A percentile compares a stretch with the other conserved stretches of the same genome.
Conservation (phyloP, 805 yeast species). For the Wickerhamomyces rabaulensis region DNA sequence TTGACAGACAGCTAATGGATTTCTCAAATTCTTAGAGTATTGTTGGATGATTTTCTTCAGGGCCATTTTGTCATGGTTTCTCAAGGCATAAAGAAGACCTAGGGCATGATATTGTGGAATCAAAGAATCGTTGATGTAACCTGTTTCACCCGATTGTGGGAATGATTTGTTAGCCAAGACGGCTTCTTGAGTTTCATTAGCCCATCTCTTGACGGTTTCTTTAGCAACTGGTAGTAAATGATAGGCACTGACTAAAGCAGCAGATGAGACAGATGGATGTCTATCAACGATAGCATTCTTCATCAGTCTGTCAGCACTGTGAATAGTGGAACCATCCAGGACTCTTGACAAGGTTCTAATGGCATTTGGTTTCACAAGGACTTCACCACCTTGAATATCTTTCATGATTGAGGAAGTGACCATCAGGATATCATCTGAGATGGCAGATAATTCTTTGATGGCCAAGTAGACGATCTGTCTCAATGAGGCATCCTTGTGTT, state of each 20-base stretch:
- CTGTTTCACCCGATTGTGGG: constrained; percentile 31
- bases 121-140: constrained; percentile 64
- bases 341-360: constrained; percentile 88
- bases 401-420: constrained; percentile 97
- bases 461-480: constrained; percentile 94
- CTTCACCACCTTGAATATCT: constrained; percentile 88
- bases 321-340: constrained; percentile 84
- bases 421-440: constrained; percentile 92
- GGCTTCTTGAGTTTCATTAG: constrained; percentile 93
- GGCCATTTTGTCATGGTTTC: constrained; percentile 92
- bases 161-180: constrained; percentile 46
- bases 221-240: constrained; percentile 85
- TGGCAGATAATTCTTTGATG: constrained; percentile 80
- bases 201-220: constrained; percentile 89
- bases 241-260: constrained; percentile 90
- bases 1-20: constrained; percentile 80
- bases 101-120: constrained; percentile 95
- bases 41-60: constrained; percentile 84
- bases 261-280: constrained; percentile 83
- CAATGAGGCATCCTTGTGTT: constrained; percentile 79
- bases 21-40: constrained; percentile 59
- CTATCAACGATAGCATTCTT: constrained; percentile 89
- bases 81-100: constrained; percentile 81
- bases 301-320: constrained; percentile 87
- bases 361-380: constrained; percentile 88